Evolutionary conservation across 2,329 filamentous ascomycete species (phyloP).

Genomic region (Neonectria sp.): DNA sequence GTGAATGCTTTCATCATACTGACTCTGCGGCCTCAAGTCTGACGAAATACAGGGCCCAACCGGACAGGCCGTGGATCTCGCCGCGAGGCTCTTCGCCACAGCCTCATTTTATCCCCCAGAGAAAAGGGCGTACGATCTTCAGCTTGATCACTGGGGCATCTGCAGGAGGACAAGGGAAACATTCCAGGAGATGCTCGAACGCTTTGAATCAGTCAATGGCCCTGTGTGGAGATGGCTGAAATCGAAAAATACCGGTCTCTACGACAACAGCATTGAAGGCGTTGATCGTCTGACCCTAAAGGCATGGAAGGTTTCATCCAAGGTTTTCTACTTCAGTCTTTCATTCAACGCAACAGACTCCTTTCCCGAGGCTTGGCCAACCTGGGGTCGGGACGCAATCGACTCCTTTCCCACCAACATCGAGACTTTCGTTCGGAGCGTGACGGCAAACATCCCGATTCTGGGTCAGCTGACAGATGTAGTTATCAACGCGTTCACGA

Average conservation of each 20-base stretch:
- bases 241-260: conserved; percentile 17
- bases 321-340: conserved; percentile 24
- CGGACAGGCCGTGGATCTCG: conserved; percentile 5
- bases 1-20: neutral
- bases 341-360: conserved; percentile 20
- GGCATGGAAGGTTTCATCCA: neutral
- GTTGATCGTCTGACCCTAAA: conserved; percentile 1
- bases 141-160: conserved; percentile 28
- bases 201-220: conserved; percentile 17
- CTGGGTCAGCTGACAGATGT: neutral
- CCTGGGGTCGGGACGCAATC: conserved; percentile 11
- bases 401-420: conserved; percentile 18
- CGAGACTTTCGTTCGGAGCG: conserved; percentile 15
- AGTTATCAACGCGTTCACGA: neutral
- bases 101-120: conserved; percentile 20
- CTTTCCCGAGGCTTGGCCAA: conserved; percentile 17
- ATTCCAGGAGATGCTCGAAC: conserved; percentile 24
- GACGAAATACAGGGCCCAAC: conserved; percentile 1
- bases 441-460: conserved; percentile 4
- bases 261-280: conserved; percentile 25
- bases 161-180: conserved; percentile 9
- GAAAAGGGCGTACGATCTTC: conserved; percentile 24
- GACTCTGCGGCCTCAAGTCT: neutral
- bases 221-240: conserved; percentile 24
- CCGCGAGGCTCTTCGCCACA: conserved; percentile 21